phyloP scores from a whole-genome alignment of 78 protist genomes.

The Guillardia theta region DNA sequence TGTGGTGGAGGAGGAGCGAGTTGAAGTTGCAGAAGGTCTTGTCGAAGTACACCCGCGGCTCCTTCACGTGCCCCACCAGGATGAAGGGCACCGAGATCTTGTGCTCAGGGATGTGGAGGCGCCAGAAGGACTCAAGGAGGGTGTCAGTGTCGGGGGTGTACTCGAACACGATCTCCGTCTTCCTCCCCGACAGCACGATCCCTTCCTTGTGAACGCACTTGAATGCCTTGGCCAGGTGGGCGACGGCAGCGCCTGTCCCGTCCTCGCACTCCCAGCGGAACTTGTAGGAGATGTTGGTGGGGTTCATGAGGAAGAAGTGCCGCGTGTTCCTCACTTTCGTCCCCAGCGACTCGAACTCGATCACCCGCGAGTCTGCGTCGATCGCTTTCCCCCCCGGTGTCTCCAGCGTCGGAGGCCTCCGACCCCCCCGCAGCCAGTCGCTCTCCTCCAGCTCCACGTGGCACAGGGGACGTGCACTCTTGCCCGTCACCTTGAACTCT shows the following conservation, averaged over 20 bases:
- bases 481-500: background rate
- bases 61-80: conserved; percentile 69
- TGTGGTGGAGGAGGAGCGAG: conserved; percentile 54
- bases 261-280: conserved; percentile 65
- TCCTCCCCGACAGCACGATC: conserved; percentile 61
- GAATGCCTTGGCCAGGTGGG: conserved; percentile 25
- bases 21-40: conserved; percentile 54
- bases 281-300: conserved; percentile 67
- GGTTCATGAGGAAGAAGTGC: conserved; percentile 73
- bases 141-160: conserved; percentile 58
- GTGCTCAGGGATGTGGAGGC: conserved; percentile 58
- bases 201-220: conserved; percentile 52
- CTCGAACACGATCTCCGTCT: conserved; percentile 73
- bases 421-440: conserved; percentile 59
- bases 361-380: conserved; percentile 54
- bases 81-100: conserved; percentile 60
- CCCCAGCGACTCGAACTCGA: conserved; percentile 74
- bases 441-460: conserved; percentile 72
- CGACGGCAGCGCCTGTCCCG: background rate
- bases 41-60: conserved; percentile 72
- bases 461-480: conserved; percentile 56
- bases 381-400: conserved; percentile 53
- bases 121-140: conserved; percentile 72
- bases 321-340: conserved; percentile 60
- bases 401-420: conserved; percentile 60